Base-by-base conservation (phyloP, 1,284 basidiomycete genomes). In the Boletellus deceptivus region DNA sequence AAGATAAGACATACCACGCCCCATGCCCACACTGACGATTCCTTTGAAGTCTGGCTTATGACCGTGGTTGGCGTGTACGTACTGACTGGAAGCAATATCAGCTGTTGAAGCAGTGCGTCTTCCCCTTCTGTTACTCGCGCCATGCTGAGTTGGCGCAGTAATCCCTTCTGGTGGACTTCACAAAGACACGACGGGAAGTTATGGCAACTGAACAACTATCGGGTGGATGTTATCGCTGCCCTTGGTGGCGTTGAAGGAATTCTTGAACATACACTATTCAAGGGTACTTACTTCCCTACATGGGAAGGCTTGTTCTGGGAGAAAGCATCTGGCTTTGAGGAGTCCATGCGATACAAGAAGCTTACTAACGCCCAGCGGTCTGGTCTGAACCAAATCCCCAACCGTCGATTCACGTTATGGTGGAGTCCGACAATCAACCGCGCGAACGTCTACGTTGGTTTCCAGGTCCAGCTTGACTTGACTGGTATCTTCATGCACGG, bases 391-490 rank as follows among this genome's bases (percentile, higher is more conserved):
- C 95, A 99, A 70, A 98, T 99, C 69, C 97, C 97, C 7, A 99
- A 99, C 70, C 94, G 97, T 84, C 91, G 96, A n/a, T 99, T 99
- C 77, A 99, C 95, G 3, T 80, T 99, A 6, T 99, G 97, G 97
- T 99, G 96, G 96, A 94, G 91, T 66, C 94, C 94, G 17, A 93
- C 91, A 1, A 94, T 98, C 76, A 98, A 98, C 73, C 91, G 95
- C 58, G 94, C 95, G 49, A 99, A 98, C 68, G 94, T 98, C 70
- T 98, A 98, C 67, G 94, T 98, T 67, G 97, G 96, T 83, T 99
- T 99, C 89, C 97, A 99, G 72, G 97, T 99, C 18, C 97, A 98
- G 66, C 82, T 98, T 45, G 96, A 98, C 78, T 72, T 98, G 58
- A 98, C 96, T 22, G 96, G 93, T 68, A 91, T 91, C 53, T 91